phyloP scores from a whole-genome alignment of 345 rosid genomes.

The Carallia pectinifolia region DNA sequence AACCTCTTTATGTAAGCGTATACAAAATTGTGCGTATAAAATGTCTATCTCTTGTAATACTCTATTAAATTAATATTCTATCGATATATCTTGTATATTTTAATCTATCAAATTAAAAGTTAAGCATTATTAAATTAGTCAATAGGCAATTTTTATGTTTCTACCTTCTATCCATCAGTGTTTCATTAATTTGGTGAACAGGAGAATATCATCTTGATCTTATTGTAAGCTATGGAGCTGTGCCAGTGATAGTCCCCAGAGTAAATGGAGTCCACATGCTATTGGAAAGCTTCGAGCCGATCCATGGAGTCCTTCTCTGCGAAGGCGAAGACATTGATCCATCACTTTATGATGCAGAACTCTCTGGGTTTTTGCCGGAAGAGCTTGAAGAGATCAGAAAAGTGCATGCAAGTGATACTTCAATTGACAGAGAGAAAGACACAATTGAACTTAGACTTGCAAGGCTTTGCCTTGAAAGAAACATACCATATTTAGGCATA shows the following conservation, averaged over 20 bases:
- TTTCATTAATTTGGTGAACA: constrained; percentile 19
- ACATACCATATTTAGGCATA: constrained; percentile 62
- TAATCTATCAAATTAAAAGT: no score
- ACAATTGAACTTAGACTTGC: constrained; percentile 56
- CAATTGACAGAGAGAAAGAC: constrained; percentile 58
- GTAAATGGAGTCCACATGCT: constrained; percentile 76
- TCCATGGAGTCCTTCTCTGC: constrained; percentile 88
- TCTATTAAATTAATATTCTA: no score
- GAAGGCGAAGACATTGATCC: constrained; percentile 81
- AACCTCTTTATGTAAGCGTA: no score
- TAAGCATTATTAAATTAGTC: no score
- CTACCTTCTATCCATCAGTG: not conserved
- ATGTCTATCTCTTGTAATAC: no score
- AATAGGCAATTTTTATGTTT: no score
- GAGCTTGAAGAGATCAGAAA: constrained; percentile 52
- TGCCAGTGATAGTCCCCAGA: constrained; percentile 82
- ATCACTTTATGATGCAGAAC: constrained; percentile 48
- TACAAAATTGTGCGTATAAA: no score
- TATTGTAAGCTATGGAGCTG: constrained; percentile 74
- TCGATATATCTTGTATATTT: no score
- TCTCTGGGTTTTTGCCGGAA: constrained; percentile 39
- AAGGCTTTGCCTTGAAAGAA: constrained; percentile 55
- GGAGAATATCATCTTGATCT: constrained; percentile 95
- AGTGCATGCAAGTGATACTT: constrained; percentile 47
- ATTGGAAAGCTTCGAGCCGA: constrained; percentile 82